Evolutionary conservation across 2,329 filamentous ascomycete species (phyloP).

Genomic region (Sarocladiaceae sp.): DNA sequence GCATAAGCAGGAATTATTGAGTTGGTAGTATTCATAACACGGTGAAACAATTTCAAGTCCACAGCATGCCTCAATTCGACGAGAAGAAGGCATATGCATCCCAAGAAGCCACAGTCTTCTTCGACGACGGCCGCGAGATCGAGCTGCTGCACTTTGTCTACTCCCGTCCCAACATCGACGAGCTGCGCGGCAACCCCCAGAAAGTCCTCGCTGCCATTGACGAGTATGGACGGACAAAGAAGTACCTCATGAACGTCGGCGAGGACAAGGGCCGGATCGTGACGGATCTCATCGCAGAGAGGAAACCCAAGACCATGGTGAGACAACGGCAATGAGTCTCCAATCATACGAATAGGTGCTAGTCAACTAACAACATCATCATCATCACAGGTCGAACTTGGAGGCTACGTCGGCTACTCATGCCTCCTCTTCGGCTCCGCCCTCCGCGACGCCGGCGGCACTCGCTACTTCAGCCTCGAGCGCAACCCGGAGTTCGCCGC

Average conservation of each 20-base stretch:
- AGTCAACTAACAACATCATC: not conserved
- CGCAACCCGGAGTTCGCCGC: conserved; percentile 67
- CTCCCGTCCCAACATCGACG: conserved; percentile 51
- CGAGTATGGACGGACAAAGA: conserved; percentile 51
- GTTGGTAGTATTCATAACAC: not conserved
- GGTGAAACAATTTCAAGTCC: not conserved
- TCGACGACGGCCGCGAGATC: conserved; percentile 67
- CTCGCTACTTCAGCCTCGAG: conserved; percentile 65
- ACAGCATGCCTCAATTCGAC: conserved; percentile 26
- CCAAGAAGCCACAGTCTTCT: conserved; percentile 37
- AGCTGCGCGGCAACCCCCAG: conserved; percentile 57
- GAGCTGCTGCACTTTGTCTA: conserved; percentile 67
- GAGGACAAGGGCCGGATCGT: conserved; percentile 68
- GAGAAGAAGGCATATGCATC: conserved; percentile 32
- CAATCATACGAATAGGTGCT: too few relatives aligned
- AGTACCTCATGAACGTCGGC: conserved; percentile 77
- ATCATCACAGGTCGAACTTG: conserved; percentile 55
- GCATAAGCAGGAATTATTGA: too few relatives aligned
- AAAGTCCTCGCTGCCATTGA: conserved; percentile 65
- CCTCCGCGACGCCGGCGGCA: conserved; percentile 55
- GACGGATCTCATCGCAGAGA: conserved; percentile 57
- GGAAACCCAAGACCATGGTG: conserved; percentile 61
- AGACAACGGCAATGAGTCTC: too few relatives aligned
- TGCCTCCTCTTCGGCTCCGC: conserved; percentile 68
- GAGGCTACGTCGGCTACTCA: conserved; percentile 78